A percentile compares a stretch with the other conserved stretches of the same genome.
Evolutionary conservation across 2,329 filamentous ascomycete genomes (phyloP).

Genomic region (Verticillium tricorpus): DNA sequence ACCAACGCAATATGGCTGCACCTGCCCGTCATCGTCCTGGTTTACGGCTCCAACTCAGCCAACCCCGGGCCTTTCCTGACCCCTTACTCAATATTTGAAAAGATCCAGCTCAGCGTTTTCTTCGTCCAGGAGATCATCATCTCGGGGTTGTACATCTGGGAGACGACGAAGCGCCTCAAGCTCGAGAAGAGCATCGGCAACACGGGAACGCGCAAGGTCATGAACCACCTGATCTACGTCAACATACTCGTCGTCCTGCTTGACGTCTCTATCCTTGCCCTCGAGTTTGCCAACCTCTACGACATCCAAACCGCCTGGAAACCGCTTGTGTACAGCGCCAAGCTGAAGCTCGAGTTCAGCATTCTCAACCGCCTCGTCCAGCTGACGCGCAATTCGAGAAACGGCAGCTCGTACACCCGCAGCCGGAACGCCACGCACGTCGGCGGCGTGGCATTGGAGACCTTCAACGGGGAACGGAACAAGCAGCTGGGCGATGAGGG

Average conservation of each 20-base stretch:
- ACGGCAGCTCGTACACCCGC: background rate
- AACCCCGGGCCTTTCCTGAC: slow-evolving; percentile 25
- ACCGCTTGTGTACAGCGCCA: slow-evolving; percentile 26
- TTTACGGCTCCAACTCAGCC: slow-evolving; percentile 43
- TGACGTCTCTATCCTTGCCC: slow-evolving; percentile 30
- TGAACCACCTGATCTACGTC: slow-evolving; percentile 39
- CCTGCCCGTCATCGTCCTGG: slow-evolving; percentile 47
- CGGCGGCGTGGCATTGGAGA: background rate
- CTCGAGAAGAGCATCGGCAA: slow-evolving; percentile 4
- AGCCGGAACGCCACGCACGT: background rate
- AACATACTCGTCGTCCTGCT: slow-evolving; percentile 41
- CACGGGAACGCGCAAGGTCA: slow-evolving; percentile 19
- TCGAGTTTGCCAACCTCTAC: slow-evolving; percentile 27
- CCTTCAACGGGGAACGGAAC: background rate
- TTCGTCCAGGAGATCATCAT: slow-evolving; percentile 51
- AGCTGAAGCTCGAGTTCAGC: slow-evolving; percentile 30
- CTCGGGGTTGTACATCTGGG: slow-evolving; percentile 47
- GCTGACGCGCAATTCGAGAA: slow-evolving; percentile 12
- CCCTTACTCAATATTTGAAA: slow-evolving; percentile 44
- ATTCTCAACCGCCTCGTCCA: slow-evolving; percentile 29
- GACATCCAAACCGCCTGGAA: slow-evolving; percentile 29
- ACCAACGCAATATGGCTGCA: slow-evolving; percentile 48
- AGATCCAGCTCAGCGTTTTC: slow-evolving; percentile 51
- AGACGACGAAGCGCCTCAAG: slow-evolving; percentile 38
- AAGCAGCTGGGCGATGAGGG: background rate